Evolutionary conservation across 2,329 filamentous ascomycete species (phyloP).

Genomic region (Plectosphaerella cucumerina): DNA sequence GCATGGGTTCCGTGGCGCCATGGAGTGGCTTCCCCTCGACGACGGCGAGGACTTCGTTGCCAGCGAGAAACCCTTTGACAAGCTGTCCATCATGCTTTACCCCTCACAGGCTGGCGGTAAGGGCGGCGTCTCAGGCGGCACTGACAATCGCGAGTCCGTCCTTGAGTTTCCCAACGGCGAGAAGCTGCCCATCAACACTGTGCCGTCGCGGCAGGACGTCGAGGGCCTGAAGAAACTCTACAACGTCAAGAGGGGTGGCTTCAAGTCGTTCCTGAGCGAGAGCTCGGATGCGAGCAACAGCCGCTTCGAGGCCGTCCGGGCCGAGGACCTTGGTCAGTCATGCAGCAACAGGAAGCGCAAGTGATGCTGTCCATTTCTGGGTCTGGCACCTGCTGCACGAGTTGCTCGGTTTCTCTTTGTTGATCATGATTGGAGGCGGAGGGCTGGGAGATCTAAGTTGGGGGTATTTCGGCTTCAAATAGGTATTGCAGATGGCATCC

Average conservation of each 20-base stretch:
- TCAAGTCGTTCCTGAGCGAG: neutral
- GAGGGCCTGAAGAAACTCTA: neutral
- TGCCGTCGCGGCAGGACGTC: neutral
- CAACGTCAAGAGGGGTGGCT: neutral
- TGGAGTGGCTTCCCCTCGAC: conserved; percentile 5
- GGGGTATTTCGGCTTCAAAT: neutral
- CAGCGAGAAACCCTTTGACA: conserved; percentile 8
- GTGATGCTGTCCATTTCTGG: neutral
- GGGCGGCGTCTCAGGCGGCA: neutral
- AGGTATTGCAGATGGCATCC: neutral
- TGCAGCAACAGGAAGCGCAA: neutral
- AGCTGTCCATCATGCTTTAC: conserved; percentile 17
- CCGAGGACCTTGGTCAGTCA: neutral
- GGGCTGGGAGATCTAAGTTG: neutral
- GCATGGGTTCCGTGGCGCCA: conserved; percentile 3
- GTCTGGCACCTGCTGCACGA: neutral
- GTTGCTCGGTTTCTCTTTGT: neutral
- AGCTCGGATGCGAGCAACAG: neutral
- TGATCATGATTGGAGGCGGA: neutral
- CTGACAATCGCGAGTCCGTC: neutral
- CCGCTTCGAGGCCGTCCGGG: neutral
- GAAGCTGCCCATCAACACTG: neutral
- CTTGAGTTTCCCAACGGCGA: neutral
- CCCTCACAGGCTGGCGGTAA: conserved; percentile 11
- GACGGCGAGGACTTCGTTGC: neutral